Evolutionary conservation across 139 green algal species (phyloP), one percentile per base, ranked within the genome.

Genomic region (Chara braunii): DNA sequence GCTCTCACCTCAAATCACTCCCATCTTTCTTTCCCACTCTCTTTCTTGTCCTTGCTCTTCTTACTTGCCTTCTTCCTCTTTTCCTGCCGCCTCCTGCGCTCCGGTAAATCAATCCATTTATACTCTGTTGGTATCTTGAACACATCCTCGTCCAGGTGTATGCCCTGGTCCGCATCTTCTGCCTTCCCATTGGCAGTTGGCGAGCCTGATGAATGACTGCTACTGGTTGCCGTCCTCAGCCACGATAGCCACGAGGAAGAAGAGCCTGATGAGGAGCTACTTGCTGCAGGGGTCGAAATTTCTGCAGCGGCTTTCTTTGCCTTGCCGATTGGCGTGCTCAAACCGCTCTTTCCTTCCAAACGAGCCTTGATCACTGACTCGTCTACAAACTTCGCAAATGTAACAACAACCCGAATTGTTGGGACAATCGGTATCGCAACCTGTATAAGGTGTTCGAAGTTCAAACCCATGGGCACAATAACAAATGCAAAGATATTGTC

Each of bases 341-440:
- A 74, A 2, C 59, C 22, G 2, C 42, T 56, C 24, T 50, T 54
- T 22, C 65, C 55, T n/a, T 74, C 64, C 14, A 32, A 37, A 18
- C 43, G 55, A 3, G 42, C 55, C 28, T 69, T 56, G 11, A 54
- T 12, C 7, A 6, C 28, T 22, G 56, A 37, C 3, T 74, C 28
- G 40, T 61, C 36, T 42, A 28, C 9, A 8, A 74, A 74, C 14
- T 55, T 68, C 37, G 28, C 37, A 8, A 74, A 70, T 22, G 64
- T 74, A 37, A 65, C 64, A 11, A 22, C 26, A 2, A 70, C 64
- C 2, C 64, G 64, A 40, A 74, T 71, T 12, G 55, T 70, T 5
- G 54, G 54, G 6, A 74, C 33, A 2, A 74, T 71, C 26, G 64
- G 64, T 11, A 74, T 74, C 32, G 64, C 58, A 18, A 74, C 57